Percentiles rank a stretch among this genome's conserved stretches.
These are phyloP conservation scores for Alternaria burnsii DNA, from an alignment of 2,329 filamentous ascomycete genomes.

Conservation along the genomic window DNA sequence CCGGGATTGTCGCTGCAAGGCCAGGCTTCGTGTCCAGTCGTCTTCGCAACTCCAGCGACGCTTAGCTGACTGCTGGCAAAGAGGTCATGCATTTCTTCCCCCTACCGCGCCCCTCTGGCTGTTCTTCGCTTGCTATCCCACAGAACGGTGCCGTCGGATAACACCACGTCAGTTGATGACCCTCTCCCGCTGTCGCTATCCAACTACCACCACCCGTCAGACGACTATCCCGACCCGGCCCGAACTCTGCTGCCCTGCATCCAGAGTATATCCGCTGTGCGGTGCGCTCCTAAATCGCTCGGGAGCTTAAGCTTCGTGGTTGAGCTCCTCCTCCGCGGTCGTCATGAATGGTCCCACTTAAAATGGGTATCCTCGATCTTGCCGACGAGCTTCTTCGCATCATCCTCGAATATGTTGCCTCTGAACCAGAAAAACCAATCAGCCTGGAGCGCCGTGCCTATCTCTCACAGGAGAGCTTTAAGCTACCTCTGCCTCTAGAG, in stretches of 20 bases:
- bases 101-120: constrained; percentile 43
- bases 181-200: constrained; percentile 30
- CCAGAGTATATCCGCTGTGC: constrained; percentile 32
- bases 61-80: constrained; percentile 47
- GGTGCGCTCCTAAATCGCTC: constrained; percentile 22
- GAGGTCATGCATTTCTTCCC: constrained; percentile 46
- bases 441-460: constrained; percentile 60
- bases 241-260: constrained; percentile 25
- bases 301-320: constrained; percentile 10
- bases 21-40: constrained; percentile 44
- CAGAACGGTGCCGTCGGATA: constrained; percentile 34
- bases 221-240: constrained; percentile 34
- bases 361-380: constrained; percentile 52
- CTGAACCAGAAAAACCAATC: constrained; percentile 61
- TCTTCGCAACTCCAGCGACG: constrained; percentile 48
- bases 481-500: constrained; percentile 53
- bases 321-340: constrained; percentile 21
- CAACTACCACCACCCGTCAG: constrained; percentile 35
- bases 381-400: constrained; percentile 61
- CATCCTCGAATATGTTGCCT: constrained; percentile 62
- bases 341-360: constrained; percentile 40
- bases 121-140: constrained; percentile 29
- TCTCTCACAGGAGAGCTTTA: constrained; percentile 63
- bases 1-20: constrained; percentile 30
- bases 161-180: constrained; percentile 38